Base-by-base conservation (phyloP, 2,329 filamentous ascomycete genomes). In the Penicillium rolfsii region DNA sequence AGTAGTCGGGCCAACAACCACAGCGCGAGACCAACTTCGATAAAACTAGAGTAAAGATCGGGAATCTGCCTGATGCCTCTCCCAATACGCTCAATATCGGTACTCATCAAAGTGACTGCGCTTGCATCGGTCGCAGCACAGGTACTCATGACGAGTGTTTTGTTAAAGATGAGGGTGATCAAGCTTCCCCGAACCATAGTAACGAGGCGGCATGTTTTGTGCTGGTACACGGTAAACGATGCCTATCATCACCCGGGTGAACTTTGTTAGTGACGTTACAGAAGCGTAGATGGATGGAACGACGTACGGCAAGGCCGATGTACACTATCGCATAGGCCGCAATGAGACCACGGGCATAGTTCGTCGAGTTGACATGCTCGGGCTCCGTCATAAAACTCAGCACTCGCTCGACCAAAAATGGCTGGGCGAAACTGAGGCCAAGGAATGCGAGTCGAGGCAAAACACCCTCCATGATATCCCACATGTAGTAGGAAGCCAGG, bases 91-190 rank as follows among this genome's bases (percentile, higher is more conserved):
- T 81, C 79, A 5, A 83, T 74, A 55, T 82, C 81, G 0, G 79
- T 77, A 16, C 76, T 79, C 79, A 83, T 83, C 7, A 82, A 70
- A 0, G 80, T 82, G 4, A 80, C 65, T 1, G 80, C 74, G 0
- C 75, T 74, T 0, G 74, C 72, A 24, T 79, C 77, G 16, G 77
- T 74, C 26, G 74, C 67, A 1, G 69, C 63, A 0, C 68, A 63
- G 0, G 70, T 67, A 11, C 70, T 70, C 16, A 81, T 61, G 0
- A 68, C 64, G 0, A 81, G 59, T 0, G 80, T 82, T 64, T 82
- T 82, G 19, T 77, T 72, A 63, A 82, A 85, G 2, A 86, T 79
- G 28, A 84, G 60, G 0, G 78, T 77, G 6, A 80, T 70, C 14
- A 81, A 60, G 2, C 69, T 74, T n/a, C 75, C 75, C 45, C 80